A percentile compares a stretch with the other conserved stretches of the same genome.
These are phyloP conservation scores for Saccharomycopsis fermentans DNA, from an alignment of 805 yeast species.

Conservation along the genomic window DNA sequence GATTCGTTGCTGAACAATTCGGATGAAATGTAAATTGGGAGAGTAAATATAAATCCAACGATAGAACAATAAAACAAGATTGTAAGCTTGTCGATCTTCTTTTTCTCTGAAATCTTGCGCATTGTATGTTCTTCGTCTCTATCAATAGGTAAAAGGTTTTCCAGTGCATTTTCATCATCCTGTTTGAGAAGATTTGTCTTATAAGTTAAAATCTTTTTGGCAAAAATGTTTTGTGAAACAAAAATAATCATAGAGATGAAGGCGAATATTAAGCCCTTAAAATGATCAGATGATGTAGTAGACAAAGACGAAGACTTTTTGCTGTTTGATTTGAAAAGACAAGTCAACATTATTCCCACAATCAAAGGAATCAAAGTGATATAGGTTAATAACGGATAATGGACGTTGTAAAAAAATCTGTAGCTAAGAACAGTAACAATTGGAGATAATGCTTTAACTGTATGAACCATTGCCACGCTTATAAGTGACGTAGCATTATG, in stretches of 20 bases:
- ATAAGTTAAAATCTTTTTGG: constrained; percentile 58
- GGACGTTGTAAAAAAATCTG: constrained; percentile 45
- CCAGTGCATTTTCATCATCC: constrained; percentile 2
- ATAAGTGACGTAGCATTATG: constrained; percentile 87
- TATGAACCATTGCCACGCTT: constrained; percentile 92
- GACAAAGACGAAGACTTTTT: constrained; percentile 1
- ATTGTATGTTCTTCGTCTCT: constrained; percentile 18
- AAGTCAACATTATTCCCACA: constrained; percentile 75
- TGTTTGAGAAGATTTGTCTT: constrained; percentile 23
- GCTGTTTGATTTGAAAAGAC: constrained; percentile 34
- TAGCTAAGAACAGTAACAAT: constrained; percentile 77
- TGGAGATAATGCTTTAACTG: constrained; percentile 88
- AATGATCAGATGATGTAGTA: constrained; percentile 5
- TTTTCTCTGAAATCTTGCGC: constrained; percentile 22
- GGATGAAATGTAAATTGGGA: constrained; percentile 53
- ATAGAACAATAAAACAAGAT: constrained; percentile 63
- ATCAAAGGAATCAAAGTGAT: constrained; percentile 70
- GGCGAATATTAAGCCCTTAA: constrained; percentile 30
- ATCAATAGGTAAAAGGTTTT: constrained; percentile 21
- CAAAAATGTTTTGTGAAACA: constrained; percentile 71
- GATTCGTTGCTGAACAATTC: constrained; percentile 30
- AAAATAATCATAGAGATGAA: constrained; percentile 44
- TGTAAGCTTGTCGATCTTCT: constrained; percentile 59
- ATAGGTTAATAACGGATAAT: constrained; percentile 59
- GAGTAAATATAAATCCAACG: constrained; percentile 55